Percentiles rank a stretch among this genome's conserved stretches.
phyloP scores from a whole-genome alignment of 2,329 filamentous ascomycete genomes.

The Fusarium sp. region DNA sequence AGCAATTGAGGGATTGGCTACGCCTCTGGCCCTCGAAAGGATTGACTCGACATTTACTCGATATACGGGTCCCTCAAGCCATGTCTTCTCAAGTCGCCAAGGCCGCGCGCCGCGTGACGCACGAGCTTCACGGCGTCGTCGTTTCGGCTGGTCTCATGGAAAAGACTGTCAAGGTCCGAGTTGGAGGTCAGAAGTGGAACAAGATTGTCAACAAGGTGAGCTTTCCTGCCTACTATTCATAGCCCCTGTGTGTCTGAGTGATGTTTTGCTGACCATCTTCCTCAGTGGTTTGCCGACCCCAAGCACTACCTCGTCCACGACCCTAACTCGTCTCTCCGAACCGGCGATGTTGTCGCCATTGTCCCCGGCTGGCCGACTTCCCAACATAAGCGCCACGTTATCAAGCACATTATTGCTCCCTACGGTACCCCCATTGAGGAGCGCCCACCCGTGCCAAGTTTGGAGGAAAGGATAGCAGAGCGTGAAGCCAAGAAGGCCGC shows the following conservation, averaged over 20 bases:
- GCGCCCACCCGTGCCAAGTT: constrained; percentile 73
- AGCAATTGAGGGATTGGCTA: constrained; percentile 26
- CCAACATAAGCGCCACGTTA: constrained; percentile 77
- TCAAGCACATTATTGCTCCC: constrained; percentile 80
- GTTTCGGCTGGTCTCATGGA: constrained; percentile 82
- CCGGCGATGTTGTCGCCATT: constrained; percentile 82
- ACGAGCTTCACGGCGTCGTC: constrained; percentile 75
- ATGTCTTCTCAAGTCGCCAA: constrained; percentile 57
- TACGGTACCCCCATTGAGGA: constrained; percentile 71
- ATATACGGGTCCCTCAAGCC: background rate
- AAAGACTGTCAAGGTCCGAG: constrained; percentile 82
- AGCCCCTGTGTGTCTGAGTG: background rate
- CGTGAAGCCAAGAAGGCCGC: constrained; percentile 65
- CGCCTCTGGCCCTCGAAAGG: constrained; percentile 7
- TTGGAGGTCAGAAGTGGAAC: constrained; percentile 80
- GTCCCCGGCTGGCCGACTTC: constrained; percentile 73
- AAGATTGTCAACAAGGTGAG: constrained; percentile 77
- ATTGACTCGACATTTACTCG: background rate
- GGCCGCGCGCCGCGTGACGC: constrained; percentile 58
- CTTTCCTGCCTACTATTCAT: background rate
- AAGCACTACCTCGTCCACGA: constrained; percentile 81
- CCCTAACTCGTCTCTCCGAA: constrained; percentile 77
- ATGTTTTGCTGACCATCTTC: background rate
- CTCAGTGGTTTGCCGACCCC: constrained; percentile 70
- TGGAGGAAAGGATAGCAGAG: constrained; percentile 69